These are phyloP conservation scores for Beauveria sp. DNA, from an alignment of 2,329 filamentous ascomycete species.

Conservation along the genomic window DNA sequence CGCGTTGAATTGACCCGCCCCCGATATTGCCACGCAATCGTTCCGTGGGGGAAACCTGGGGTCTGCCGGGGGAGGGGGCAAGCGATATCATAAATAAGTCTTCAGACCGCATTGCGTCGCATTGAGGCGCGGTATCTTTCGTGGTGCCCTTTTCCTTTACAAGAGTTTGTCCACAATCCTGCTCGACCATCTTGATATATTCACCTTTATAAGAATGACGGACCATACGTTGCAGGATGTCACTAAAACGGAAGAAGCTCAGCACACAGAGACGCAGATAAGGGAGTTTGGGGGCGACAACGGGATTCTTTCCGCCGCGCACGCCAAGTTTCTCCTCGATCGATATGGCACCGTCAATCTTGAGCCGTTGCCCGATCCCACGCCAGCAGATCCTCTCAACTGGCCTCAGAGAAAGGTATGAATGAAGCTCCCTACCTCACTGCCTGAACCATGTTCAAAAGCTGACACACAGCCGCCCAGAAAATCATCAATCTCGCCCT, in stretches of 20 bases:
- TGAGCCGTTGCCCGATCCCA: constrained; percentile 2
- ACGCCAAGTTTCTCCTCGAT: background rate
- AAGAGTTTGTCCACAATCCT: background rate
- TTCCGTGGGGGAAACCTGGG: background rate
- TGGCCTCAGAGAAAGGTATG: constrained; percentile 2
- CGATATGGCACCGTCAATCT: background rate
- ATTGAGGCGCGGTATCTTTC: background rate
- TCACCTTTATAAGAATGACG: background rate
- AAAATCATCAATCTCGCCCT: constrained; percentile 3
- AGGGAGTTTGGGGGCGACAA: background rate
- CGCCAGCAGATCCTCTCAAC: constrained; percentile 1
- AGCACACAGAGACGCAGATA: background rate
- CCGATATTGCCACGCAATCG: background rate
- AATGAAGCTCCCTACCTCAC: too few species aligned
- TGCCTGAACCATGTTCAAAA: background rate
- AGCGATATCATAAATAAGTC: background rate
- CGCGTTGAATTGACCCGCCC: background rate
- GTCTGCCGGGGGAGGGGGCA: background rate
- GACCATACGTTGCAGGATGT: background rate
- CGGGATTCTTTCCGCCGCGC: background rate
- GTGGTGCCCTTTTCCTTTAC: background rate
- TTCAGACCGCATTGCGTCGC: background rate
- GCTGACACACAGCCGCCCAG: background rate
- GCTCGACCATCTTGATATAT: background rate
- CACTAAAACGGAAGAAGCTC: background rate